A percentile compares a stretch with the other conserved stretches of the same genome.
phyloP scores from a whole-genome alignment of 2,329 filamentous ascomycete species.

The Thermoascus crustaceus region DNA sequence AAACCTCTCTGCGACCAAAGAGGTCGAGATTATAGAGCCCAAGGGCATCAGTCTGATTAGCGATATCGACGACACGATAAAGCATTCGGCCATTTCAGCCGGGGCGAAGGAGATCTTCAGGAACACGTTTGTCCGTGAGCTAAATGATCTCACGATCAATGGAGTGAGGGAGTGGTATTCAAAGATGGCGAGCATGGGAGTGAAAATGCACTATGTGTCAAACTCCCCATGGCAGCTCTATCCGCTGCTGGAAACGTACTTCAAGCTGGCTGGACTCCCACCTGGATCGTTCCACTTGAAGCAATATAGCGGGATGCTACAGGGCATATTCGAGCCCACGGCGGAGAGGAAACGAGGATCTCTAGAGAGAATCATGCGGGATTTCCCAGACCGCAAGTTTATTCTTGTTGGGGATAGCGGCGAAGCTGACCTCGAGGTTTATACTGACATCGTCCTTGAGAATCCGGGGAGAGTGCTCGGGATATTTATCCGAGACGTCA shows the following conservation, averaged over 20 bases:
- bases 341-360: slow-evolving; percentile 89
- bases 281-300: slow-evolving; percentile 90
- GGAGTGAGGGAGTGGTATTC: slow-evolving; percentile 89
- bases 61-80: slow-evolving; percentile 96
- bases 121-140: slow-evolving; percentile 85
- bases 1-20: slow-evolving; percentile 69
- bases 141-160: slow-evolving; percentile 71
- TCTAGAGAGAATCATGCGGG: slow-evolving; percentile 72
- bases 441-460: slow-evolving; percentile 81
- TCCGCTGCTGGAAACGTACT: slow-evolving; percentile 78
- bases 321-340: slow-evolving; percentile 96
- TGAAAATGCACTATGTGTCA: slow-evolving; percentile 94
- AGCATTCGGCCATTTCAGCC: slow-evolving; percentile 80
- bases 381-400: slow-evolving; percentile 85
- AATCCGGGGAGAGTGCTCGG: slow-evolving; percentile 76
- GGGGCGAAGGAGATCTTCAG: slow-evolving; percentile 92
- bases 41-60: slow-evolving; percentile 85
- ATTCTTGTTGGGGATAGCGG: slow-evolving; percentile 91
- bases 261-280: slow-evolving; percentile 70
- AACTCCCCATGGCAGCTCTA: slow-evolving; percentile 98
- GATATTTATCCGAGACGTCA: slow-evolving; percentile 93
- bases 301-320: slow-evolving; percentile 92
- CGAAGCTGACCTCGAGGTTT: slow-evolving; percentile 93
- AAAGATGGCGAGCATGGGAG: slow-evolving; percentile 66
- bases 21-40: slow-evolving; percentile 68